Evolutionary conservation across 257 asterid genomes (phyloP).

Genomic region (Solanum okadae): DNA sequence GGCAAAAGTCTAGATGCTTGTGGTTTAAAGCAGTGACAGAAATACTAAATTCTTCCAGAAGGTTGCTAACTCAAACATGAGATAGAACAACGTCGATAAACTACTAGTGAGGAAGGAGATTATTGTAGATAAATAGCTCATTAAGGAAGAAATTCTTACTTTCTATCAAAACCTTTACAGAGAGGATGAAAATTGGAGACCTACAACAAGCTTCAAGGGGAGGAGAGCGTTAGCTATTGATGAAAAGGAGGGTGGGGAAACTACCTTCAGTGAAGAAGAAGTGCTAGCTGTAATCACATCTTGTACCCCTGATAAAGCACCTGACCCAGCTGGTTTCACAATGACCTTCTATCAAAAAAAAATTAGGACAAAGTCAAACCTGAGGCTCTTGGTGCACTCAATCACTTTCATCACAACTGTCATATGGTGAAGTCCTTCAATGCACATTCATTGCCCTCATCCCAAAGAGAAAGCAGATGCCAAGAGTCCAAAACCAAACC

Average conservation of each 20-base stretch:
- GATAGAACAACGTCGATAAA: background rate
- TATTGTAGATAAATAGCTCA: background rate
- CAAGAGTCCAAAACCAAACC: background rate
- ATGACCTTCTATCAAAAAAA: background rate
- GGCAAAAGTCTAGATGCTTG: background rate
- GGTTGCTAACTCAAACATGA: background rate
- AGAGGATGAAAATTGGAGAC: background rate
- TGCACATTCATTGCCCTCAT: background rate
- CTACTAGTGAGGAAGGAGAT: background rate
- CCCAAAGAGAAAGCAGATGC: background rate
- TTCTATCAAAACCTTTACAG: background rate
- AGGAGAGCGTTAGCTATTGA: background rate
- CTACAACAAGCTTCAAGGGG: background rate
- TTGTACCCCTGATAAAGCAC: background rate
- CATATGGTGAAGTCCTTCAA: background rate
- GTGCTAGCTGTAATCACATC: background rate
- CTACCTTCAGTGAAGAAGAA: background rate
- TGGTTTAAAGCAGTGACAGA: background rate
- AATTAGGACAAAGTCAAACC: background rate
- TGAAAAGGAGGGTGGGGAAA: background rate
- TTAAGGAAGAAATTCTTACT: background rate
- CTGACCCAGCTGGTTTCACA: background rate
- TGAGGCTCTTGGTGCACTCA: background rate
- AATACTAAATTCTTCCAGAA: background rate
- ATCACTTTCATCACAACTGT: background rate